Base-by-base conservation (phyloP, 2,329 filamentous ascomycete species). In the Fusarium hostae region DNA sequence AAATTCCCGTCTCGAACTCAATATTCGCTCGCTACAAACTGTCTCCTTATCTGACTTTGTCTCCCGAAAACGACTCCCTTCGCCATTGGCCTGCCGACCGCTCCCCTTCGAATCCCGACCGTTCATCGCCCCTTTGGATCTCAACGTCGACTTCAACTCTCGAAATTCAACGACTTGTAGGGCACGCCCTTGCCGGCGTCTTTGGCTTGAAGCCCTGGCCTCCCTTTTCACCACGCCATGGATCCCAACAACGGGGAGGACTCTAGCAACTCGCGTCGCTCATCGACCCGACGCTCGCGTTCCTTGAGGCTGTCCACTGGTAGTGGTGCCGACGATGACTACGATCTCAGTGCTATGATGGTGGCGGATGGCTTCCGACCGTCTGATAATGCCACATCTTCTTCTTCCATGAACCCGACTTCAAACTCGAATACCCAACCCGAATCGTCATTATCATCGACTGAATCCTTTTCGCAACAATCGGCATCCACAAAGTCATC, bases 291-390 rank as follows among this genome's bases (percentile, higher is more conserved):
- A 72, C 77, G 77, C 28, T 85, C 86, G 45, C 77, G 78, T 35
- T 85, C 86, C 35, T 78, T 80, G 57, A 81, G 82, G 70, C 68
- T 81, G 55, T 84, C 83, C 20, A 70, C 71, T 51, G 67, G 64
- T 50, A 68, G 54, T 71, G 71, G 78, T 59, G 71, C 63, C 47
- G 81, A 84, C 57, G 82, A 84, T 68, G 85, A 87, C 37, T 87
- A 86, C 64, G 85, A 85, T 71, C 74, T 87, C 76, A 80, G 81
- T 52, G 86, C 84, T 32, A 82, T 86, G 79, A 82, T 83, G 55
- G 83, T 90, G 62, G 84, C 87, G 20, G 86, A 88, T 74, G 86
- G 86, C 56, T 87, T 86, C 72, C 81, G 85, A 63, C 86, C 85
- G 24, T 78, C 63, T n/a, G 70, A 73, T 11, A 63, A 78, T 37